Percentiles rank a stretch among this genome's conserved stretches.
phyloP scores from a whole-genome alignment of 192 early-diverging fungal species.

The Coemansia sp. region DNA sequence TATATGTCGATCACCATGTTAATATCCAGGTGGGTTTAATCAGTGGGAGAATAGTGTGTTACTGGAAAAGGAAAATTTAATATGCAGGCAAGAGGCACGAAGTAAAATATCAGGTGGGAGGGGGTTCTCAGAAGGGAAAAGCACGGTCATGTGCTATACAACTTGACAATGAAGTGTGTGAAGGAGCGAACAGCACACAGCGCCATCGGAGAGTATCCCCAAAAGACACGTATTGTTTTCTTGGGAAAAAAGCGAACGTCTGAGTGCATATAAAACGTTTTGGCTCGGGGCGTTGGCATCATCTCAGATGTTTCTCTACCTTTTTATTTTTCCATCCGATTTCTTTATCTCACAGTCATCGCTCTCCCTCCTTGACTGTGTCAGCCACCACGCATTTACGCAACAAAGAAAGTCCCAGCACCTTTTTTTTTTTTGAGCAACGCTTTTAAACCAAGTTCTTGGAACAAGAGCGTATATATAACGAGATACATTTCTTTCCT shows the following conservation, averaged over 20 bases:
- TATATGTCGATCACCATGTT: background rate
- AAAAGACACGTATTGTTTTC: background rate
- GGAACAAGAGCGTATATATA: background rate
- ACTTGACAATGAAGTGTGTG: background rate
- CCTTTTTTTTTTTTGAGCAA: background rate
- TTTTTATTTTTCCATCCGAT: background rate
- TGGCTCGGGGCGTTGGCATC: background rate
- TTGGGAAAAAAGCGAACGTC: background rate
- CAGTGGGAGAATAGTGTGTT: background rate
- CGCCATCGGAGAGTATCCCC: background rate
- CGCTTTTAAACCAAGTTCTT: background rate
- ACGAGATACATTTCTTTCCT: background rate
- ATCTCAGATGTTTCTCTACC: background rate
- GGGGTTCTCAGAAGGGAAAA: background rate
- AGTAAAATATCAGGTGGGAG: background rate
- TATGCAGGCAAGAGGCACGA: background rate
- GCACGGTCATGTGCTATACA: background rate
- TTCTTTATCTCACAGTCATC: background rate
- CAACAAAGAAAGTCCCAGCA: background rate
- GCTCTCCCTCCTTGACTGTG: background rate
- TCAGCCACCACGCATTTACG: background rate
- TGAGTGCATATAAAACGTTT: background rate
- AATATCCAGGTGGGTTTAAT: background rate
- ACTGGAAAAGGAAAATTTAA: background rate
- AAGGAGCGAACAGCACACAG: background rate